Evolutionary conservation across 2,329 filamentous ascomycete species (phyloP).

Genomic region (Trichoderma atrobrunneum): DNA sequence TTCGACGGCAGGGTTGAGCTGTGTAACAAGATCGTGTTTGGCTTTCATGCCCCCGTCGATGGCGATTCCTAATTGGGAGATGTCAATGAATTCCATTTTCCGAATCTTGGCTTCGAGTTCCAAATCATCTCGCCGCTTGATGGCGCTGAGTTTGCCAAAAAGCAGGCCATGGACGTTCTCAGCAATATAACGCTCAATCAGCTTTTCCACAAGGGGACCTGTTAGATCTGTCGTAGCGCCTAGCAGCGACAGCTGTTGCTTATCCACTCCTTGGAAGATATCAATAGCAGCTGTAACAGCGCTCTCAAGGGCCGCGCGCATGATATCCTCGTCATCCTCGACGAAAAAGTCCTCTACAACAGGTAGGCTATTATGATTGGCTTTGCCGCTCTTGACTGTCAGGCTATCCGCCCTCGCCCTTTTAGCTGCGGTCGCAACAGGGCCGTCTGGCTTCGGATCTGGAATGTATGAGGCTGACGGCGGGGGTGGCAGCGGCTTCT

Average conservation of each 20-base stretch:
- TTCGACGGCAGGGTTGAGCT: slow-evolving; percentile 75
- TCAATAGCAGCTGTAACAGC: slow-evolving; percentile 93
- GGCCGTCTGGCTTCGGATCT: slow-evolving; percentile 56
- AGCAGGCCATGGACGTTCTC: slow-evolving; percentile 90
- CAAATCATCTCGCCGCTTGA: slow-evolving; percentile 77
- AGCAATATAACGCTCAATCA: slow-evolving; percentile 92
- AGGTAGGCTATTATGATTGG: slow-evolving; percentile 38
- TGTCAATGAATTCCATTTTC: slow-evolving; percentile 90
- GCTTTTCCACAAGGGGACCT: slow-evolving; percentile 82
- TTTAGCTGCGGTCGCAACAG: slow-evolving; percentile 54
- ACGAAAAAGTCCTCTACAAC: slow-evolving; percentile 67
- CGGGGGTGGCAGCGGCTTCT: slow-evolving; percentile 77
- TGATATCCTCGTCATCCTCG: slow-evolving; percentile 87
- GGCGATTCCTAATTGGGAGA: slow-evolving; percentile 87
- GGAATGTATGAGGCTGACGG: slow-evolving; percentile 60
- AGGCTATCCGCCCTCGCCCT: slow-evolving; percentile 53
- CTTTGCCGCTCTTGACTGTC: slow-evolving; percentile 34
- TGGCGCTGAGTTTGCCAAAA: slow-evolving; percentile 75
- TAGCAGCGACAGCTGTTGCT: slow-evolving; percentile 86
- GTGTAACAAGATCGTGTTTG: slow-evolving; percentile 76
- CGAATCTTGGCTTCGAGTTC: slow-evolving; percentile 87
- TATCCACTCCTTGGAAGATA: slow-evolving; percentile 91
- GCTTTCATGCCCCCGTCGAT: slow-evolving; percentile 75
- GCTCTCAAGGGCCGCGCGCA: slow-evolving; percentile 85
- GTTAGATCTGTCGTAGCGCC: slow-evolving; percentile 93